phyloP scores from a whole-genome alignment of 208 protist genomes.

The Chromosphaera perkinsii region DNA sequence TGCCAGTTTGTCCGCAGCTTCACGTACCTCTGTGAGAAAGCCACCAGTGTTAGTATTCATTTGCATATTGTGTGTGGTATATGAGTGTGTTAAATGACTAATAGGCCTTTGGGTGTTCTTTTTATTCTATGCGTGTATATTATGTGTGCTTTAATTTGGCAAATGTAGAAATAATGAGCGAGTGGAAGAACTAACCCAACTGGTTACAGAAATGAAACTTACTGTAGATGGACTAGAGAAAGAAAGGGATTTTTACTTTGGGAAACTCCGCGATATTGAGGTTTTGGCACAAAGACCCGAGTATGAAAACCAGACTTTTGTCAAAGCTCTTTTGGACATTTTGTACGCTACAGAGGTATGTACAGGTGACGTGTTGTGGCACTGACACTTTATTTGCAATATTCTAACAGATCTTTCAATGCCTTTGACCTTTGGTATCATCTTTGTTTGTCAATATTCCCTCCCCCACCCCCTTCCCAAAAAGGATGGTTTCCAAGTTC shows the following conservation, averaged over 20 bases:
- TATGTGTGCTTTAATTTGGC: neutral
- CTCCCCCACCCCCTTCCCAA: no score
- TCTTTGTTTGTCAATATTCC: no score
- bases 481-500: no score
- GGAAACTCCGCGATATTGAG: constrained; percentile 61
- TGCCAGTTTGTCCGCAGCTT: no score
- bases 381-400: no score
- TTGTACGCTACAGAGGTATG: neutral
- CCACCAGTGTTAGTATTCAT: no score
- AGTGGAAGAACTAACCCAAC: neutral
- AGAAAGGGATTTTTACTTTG: constrained; percentile 65
- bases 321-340: neutral
- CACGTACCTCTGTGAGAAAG: no score
- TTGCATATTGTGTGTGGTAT: no score
- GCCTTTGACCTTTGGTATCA: no score
- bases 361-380: no score
- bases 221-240: constrained; percentile 48
- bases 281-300: constrained; percentile 9
- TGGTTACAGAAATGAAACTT: constrained; percentile 34
- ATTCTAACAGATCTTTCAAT: no score
- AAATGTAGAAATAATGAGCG: no score
- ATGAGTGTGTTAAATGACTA: neutral
- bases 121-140: neutral
- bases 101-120: neutral
- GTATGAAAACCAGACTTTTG: neutral